Evolutionary conservation across 2,329 filamentous ascomycete genomes (phyloP).

Genomic region (Nannizzia gypsea): DNA sequence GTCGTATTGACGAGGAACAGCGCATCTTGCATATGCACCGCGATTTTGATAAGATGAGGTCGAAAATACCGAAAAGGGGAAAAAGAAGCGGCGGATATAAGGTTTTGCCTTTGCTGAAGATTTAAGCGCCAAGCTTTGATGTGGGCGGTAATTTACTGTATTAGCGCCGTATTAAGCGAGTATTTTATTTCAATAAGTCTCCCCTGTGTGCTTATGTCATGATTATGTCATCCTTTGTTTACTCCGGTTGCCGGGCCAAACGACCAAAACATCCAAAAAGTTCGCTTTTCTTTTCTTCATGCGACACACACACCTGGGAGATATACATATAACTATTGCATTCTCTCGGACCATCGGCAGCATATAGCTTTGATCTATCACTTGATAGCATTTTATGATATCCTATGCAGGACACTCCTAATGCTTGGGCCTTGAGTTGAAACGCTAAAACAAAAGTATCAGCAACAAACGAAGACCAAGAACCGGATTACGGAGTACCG

Average conservation of each 20-base stretch:
- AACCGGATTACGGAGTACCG: no score
- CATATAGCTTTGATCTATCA: background rate
- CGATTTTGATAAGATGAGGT: background rate
- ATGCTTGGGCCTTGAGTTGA: background rate
- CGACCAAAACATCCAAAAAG: background rate
- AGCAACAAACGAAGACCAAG: background rate
- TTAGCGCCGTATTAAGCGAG: background rate
- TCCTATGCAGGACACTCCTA: background rate
- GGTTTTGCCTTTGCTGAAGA: background rate
- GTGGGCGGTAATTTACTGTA: background rate
- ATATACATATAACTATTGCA: no score
- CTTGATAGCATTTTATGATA: background rate
- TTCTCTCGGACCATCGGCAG: background rate
- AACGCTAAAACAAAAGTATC: background rate
- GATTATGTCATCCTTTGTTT: conserved; percentile 3
- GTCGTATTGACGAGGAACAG: background rate
- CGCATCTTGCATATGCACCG: background rate
- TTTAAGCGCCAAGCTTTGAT: background rate
- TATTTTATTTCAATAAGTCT: background rate
- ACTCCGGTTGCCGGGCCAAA: conserved; percentile 1
- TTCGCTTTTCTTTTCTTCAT: background rate
- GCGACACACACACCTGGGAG: background rate
- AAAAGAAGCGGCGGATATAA: background rate
- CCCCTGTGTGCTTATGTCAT: background rate
- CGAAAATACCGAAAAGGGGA: background rate